phyloP scores from a whole-genome alignment of 306 rosid species.

The Cucumis cinereus region DNA sequence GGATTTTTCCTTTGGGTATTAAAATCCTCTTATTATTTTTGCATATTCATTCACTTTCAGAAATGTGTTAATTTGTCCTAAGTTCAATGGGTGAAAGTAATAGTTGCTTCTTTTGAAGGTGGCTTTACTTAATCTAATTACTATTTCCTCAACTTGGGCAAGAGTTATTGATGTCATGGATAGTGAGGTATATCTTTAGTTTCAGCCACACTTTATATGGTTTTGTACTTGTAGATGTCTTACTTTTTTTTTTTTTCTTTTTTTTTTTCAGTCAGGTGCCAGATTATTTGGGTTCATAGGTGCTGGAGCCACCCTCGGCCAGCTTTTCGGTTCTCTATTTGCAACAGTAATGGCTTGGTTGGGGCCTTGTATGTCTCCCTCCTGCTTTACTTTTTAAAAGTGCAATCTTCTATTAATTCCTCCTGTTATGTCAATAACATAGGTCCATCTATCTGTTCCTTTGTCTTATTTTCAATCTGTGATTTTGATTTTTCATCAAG shows the following conservation, averaged over 20 bases:
- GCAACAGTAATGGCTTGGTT: constrained; percentile 88
- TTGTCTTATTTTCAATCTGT: background rate
- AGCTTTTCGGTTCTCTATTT: constrained; percentile 82
- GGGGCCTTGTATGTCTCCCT: constrained; percentile 70
- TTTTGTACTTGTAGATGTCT: constrained; percentile 4
- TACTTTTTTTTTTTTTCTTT: constrained; percentile 20
- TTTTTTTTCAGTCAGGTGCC: constrained; percentile 86
- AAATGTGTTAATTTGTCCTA: background rate
- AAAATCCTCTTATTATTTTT: background rate
- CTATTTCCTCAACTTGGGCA: constrained; percentile 94
- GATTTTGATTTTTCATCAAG: background rate
- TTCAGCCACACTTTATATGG: constrained; percentile 12
- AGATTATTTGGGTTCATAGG: constrained; percentile 97
- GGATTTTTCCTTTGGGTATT: constrained; percentile 95
- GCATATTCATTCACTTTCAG: background rate
- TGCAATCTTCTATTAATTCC: background rate
- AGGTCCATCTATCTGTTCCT: background rate
- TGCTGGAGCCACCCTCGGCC: constrained; percentile 99
- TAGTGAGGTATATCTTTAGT: constrained; percentile 43
- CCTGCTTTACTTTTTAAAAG: constrained; percentile 3
- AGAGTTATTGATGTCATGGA: constrained; percentile 91
- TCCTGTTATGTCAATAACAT: background rate
- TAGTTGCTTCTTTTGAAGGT: constrained; percentile 27
- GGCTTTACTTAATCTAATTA: constrained; percentile 47
- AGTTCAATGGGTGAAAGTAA: background rate